Percentiles rank a stretch among this genome's conserved stretches.
Conservation (phyloP, 2,329 filamentous ascomycete genomes). For the Alternaria gaisen region DNA sequence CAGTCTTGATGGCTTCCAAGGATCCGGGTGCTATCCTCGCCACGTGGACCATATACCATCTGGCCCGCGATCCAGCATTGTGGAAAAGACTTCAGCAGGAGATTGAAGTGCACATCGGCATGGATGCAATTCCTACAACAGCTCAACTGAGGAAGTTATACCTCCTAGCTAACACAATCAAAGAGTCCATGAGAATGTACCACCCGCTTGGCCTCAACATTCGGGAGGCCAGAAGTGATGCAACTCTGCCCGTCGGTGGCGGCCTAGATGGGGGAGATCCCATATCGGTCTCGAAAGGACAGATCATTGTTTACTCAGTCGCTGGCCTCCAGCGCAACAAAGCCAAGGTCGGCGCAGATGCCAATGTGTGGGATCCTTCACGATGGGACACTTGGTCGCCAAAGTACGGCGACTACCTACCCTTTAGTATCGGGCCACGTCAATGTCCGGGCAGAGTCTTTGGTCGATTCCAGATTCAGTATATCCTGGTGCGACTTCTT, state of each 20-base stretch:
- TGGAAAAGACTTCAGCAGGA: constrained; percentile 7
- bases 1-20: constrained; percentile 12
- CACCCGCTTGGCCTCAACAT: constrained; percentile 12
- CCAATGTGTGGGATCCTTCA: constrained; percentile 10
- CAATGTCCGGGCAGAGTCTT: constrained; percentile 15
- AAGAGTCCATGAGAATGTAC: constrained; percentile 15
- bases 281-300: constrained; percentile 9
- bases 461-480: constrained; percentile 17
- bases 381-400: constrained; percentile 13
- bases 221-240: constrained; percentile 7
- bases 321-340: constrained; percentile 14
- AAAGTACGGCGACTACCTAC: constrained; percentile 14
- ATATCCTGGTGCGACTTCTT: constrained; percentile 11
- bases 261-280: constrained; percentile 6
- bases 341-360: constrained; percentile 2
- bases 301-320: constrained; percentile 16
- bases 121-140: constrained; percentile 5
- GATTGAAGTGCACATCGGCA: constrained; percentile 10
- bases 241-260: constrained; percentile 6
- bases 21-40: constrained; percentile 11
- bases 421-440: constrained; percentile 14
- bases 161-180: constrained; percentile 15
- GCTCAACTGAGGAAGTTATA: constrained; percentile 4
- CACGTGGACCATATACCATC: constrained; percentile 13
- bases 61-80: constrained; percentile 3